These are phyloP conservation scores for Globisporangium spinosum DNA, from an alignment of 352 stramenopile species.

Conservation along the genomic window DNA sequence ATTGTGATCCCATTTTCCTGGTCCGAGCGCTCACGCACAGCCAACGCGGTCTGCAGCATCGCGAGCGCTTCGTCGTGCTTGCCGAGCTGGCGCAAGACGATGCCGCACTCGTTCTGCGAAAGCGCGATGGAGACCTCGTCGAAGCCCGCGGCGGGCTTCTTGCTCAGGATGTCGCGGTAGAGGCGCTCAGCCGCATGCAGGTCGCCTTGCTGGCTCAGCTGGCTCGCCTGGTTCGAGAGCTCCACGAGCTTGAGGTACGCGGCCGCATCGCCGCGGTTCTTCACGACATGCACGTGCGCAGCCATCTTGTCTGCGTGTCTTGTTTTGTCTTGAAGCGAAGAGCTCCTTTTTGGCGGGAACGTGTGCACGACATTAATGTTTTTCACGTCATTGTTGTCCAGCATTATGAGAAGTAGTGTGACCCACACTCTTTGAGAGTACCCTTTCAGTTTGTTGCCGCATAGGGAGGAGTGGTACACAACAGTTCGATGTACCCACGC, in stretches of 20 bases:
- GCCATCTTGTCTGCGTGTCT: neutral
- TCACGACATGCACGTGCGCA: conserved; percentile 29
- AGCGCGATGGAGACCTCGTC: conserved; percentile 54
- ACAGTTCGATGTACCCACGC: neutral
- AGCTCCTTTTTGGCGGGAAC: neutral
- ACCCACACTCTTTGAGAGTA: neutral
- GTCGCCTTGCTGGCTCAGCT: conserved; percentile 36
- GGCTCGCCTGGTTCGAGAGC: conserved; percentile 40
- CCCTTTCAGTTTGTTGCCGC: neutral
- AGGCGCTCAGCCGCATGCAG: conserved; percentile 38
- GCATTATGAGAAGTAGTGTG: neutral
- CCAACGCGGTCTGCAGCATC: conserved; percentile 40
- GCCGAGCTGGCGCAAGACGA: conserved; percentile 43
- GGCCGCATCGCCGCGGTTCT: conserved; percentile 27
- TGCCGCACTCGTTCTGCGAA: conserved; percentile 52
- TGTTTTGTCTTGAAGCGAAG: neutral
- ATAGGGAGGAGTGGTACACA: neutral
- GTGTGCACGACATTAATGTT: too few relatives aligned
- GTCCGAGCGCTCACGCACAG: conserved; percentile 41
- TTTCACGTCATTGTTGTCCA: too few relatives aligned
- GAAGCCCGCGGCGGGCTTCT: conserved; percentile 50
- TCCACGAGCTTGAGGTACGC: conserved; percentile 48
- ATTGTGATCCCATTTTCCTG: conserved; percentile 27
- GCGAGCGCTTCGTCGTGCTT: conserved; percentile 45
- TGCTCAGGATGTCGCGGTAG: conserved; percentile 39